Evolutionary conservation across 192 early-diverging fungal genomes (phyloP), one percentile per base, ranked within the genome.

Genomic region (Backusella macrospora): DNA sequence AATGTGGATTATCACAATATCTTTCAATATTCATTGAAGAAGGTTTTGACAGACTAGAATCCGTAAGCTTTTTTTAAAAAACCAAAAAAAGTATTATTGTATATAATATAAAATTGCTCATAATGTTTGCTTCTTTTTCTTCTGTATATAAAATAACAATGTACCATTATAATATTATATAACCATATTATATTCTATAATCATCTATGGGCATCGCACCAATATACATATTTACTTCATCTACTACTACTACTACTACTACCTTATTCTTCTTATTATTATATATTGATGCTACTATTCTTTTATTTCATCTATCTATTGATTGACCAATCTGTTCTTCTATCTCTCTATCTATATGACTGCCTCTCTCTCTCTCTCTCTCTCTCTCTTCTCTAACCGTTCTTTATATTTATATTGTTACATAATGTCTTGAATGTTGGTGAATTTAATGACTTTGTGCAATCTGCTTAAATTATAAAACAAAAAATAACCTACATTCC

Each of bases 1-100:
- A 73, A 64, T 83, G 73, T 73, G 68, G 72, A 59, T 70, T 83
- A 43, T 37, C 40, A 26, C 76, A 83, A 49, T 83, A 83, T 47
- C 73, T 48, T 62, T 73, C 80, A 59, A 64, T 65, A 37, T 73
- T 83, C 18, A 74, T 80, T 39, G 72, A 68, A 14, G 82, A 83
- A 73, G 82, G 82, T 3, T 83, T 83, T 52, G 82, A 83, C 45
- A 72, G 77, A 26, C 43, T 80, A 13, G 74, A 80, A 71, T 82
- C 81, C 13, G 81, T 82, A 76, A 62, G 72, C 63, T 47, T 34
- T 49, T 34, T 26, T 67, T 45, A 18, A 26, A 59, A 26, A 59
- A 23, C 23, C 16, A 62, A 14, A 62, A 62, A 62, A 39, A 43
- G 34, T 40, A 45, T 43, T 70, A n/a, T 23, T 68, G 12, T 37